Evolutionary conservation across 2,329 filamentous ascomycete species (phyloP).

Genomic region (Apiospora koreana): DNA sequence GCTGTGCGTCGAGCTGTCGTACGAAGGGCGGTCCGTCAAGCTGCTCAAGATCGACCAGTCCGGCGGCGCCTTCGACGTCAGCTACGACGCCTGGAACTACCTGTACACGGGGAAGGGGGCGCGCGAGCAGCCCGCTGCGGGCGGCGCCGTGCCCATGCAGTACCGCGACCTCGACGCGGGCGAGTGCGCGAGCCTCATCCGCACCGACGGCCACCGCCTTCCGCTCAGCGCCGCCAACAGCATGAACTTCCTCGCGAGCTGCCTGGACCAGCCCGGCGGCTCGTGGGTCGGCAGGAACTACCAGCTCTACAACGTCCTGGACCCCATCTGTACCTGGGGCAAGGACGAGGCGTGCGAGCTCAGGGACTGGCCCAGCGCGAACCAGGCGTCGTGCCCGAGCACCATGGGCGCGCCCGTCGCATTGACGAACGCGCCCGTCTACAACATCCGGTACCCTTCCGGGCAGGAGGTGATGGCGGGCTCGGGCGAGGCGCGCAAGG

Average conservation of each 20-base stretch:
- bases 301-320: slow-evolving; percentile 54
- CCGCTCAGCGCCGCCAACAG: slow-evolving; percentile 57
- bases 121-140: slow-evolving; percentile 43
- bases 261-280: slow-evolving; percentile 40
- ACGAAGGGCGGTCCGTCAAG: slow-evolving; percentile 50
- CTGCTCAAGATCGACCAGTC: slow-evolving; percentile 62
- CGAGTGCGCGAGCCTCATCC: slow-evolving; percentile 52
- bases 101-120: slow-evolving; percentile 53
- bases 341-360: slow-evolving; percentile 52
- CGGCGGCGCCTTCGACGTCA: slow-evolving; percentile 45
- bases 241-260: slow-evolving; percentile 54
- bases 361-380: slow-evolving; percentile 44
- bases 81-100: slow-evolving; percentile 59
- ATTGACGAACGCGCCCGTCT: slow-evolving; percentile 42
- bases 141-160: slow-evolving; percentile 53
- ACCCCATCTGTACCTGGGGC: slow-evolving; percentile 51
- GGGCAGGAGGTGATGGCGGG: slow-evolving; percentile 42
- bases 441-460: slow-evolving; percentile 53
- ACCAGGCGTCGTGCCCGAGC: slow-evolving; percentile 54
- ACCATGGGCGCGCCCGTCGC: slow-evolving; percentile 38
- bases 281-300: slow-evolving; percentile 57
- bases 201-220: slow-evolving; percentile 49
- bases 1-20: slow-evolving; percentile 56
- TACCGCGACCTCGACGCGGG: slow-evolving; percentile 49
- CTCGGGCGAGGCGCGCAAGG: slow-evolving; percentile 28